Conservation (phyloP, 1,284 basidiomycete species). For the Veloporphyrellus conicus region DNA sequence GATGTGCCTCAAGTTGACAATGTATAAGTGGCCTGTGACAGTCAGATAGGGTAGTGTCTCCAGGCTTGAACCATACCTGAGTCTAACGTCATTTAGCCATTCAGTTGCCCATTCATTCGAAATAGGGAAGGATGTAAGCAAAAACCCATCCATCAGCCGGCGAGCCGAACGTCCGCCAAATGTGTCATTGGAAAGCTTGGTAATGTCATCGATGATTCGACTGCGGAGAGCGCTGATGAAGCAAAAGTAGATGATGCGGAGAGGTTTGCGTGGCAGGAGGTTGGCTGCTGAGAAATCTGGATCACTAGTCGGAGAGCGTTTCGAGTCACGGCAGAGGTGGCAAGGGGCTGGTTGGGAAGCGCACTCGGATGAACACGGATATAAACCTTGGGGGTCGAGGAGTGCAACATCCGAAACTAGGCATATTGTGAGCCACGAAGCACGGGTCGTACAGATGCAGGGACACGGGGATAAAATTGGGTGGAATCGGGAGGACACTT, state of each 20-base stretch:
- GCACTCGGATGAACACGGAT: constrained; percentile 51
- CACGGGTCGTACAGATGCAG: neutral
- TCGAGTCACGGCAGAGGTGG: constrained; percentile 35
- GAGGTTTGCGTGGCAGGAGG: constrained; percentile 42
- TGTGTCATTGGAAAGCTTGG: constrained; percentile 34
- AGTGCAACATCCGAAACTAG: constrained; percentile 35
- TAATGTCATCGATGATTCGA: constrained; percentile 54
- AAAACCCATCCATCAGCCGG: constrained; percentile 56
- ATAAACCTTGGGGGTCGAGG: constrained; percentile 48
- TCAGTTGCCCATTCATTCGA: constrained; percentile 56
- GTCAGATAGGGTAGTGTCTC: constrained; percentile 1
- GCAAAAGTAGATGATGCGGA: constrained; percentile 43
- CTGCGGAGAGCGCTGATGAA: constrained; percentile 48
- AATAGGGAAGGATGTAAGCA: constrained; percentile 45
- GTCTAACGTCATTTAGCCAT: constrained; percentile 54
- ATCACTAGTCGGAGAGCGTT: constrained; percentile 20
- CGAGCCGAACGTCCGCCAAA: constrained; percentile 30
- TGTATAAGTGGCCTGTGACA: constrained; percentile 50
- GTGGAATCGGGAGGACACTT: constrained; percentile 27
- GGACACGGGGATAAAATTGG: neutral
- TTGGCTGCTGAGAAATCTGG: constrained; percentile 24
- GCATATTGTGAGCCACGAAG: constrained; percentile 12
- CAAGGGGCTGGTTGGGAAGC: constrained; percentile 42
- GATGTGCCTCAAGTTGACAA: constrained; percentile 56
- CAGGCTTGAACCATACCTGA: constrained; percentile 36